A percentile compares a stretch with the other conserved stretches of the same genome.
These are phyloP conservation scores for Santalum album DNA, from an alignment of 164 flowering plant genomes.

Conservation along the genomic window DNA sequence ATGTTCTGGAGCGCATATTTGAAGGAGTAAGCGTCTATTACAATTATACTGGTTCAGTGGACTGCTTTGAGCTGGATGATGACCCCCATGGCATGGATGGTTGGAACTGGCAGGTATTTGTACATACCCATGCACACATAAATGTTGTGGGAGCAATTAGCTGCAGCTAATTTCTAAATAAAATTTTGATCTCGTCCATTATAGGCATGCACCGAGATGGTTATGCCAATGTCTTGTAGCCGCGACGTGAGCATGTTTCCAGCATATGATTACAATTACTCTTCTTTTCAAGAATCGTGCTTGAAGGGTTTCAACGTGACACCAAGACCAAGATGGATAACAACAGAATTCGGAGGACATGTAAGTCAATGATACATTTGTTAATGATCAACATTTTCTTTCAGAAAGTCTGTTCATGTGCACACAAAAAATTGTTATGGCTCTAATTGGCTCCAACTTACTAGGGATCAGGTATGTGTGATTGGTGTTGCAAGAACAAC, in stretches of 20 bases:
- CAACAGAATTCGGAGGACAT: slow-evolving; percentile 87
- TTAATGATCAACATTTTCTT: neutral
- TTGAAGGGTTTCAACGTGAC: slow-evolving; percentile 34
- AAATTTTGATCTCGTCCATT: slow-evolving; percentile 1
- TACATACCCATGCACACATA: too few species aligned
- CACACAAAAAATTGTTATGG: too few species aligned
- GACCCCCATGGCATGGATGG: slow-evolving; percentile 89
- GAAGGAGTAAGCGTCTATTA: slow-evolving; percentile 76
- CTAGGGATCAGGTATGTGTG: too few species aligned
- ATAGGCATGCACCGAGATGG: slow-evolving; percentile 95
- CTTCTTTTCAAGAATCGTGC: slow-evolving; percentile 47
- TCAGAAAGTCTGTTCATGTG: too few species aligned
- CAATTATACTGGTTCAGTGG: slow-evolving; percentile 65
- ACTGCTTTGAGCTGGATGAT: slow-evolving; percentile 72
- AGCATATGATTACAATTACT: slow-evolving; percentile 42
- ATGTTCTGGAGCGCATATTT: slow-evolving; percentile 59
- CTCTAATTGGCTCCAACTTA: too few species aligned
- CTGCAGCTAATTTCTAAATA: neutral
- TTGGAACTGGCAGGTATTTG: slow-evolving; percentile 95
- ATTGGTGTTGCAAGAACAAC: too few species aligned
- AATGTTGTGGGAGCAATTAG: too few species aligned
- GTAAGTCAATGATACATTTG: slow-evolving; percentile 34
- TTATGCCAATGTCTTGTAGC: slow-evolving; percentile 81
- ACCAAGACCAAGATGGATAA: slow-evolving; percentile 80
- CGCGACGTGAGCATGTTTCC: slow-evolving; percentile 67